A percentile compares a stretch with the other conserved stretches of the same genome.
phyloP scores from a whole-genome alignment of 495 filamentous ascomycete genomes.

The Symbiotaphrina buchneri region DNA sequence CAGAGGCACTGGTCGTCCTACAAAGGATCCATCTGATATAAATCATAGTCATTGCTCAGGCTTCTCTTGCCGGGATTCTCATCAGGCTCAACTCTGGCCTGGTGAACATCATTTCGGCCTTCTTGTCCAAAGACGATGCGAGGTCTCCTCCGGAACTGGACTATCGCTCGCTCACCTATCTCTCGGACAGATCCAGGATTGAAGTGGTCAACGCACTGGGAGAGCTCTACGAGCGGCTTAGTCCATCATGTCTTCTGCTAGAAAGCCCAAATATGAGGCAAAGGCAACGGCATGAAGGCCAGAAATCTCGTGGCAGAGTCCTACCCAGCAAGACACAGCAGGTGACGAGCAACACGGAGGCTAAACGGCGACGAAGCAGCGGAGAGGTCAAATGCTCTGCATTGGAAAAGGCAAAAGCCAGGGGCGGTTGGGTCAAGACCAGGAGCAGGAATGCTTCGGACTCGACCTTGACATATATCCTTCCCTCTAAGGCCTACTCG shows the following conservation, averaged over 20 bases:
- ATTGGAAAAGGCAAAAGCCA: too few relatives aligned
- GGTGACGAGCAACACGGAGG: too few relatives aligned
- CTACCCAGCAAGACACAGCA: too few relatives aligned
- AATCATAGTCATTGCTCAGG: constrained; percentile 12
- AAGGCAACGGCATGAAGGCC: too few relatives aligned
- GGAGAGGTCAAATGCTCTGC: too few relatives aligned
- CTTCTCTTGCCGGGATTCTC: constrained; percentile 14
- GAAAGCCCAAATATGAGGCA: neutral
- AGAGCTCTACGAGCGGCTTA: constrained; percentile 12
- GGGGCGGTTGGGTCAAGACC: too few relatives aligned
- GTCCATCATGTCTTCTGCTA: constrained; percentile 2
- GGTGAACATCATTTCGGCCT: constrained; percentile 16
- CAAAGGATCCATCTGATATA: too few relatives aligned
- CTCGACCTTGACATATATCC: too few relatives aligned
- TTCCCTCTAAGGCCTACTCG: too few relatives aligned
- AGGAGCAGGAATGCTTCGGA: too few relatives aligned
- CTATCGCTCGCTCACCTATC: constrained; percentile 13
- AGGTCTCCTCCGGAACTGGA: constrained; percentile 10
- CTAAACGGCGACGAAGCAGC: too few relatives aligned
- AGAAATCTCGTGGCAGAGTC: too few relatives aligned
- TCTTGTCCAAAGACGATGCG: constrained; percentile 10
- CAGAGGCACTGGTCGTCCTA: neutral
- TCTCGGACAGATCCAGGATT: constrained; percentile 13
- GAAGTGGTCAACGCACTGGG: constrained; percentile 13
- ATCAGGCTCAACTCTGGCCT: constrained; percentile 17